Conservation (phyloP, 2,329 filamentous ascomycete genomes). For the Fusarium secorum region DNA sequence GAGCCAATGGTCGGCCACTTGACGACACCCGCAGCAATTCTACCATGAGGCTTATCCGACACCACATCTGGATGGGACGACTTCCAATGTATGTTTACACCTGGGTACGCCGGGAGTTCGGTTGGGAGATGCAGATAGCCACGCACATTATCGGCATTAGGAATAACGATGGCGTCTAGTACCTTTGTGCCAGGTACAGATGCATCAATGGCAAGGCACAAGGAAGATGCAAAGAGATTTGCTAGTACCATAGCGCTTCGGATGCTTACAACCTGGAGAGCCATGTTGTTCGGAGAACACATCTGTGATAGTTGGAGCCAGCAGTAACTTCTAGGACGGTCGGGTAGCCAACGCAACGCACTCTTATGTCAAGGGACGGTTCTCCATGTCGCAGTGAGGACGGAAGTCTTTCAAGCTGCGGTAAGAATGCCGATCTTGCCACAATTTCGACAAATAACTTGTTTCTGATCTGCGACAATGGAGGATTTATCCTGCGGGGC, state of each 20-base stretch:
- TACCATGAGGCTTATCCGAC: neutral
- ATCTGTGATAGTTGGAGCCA: rapidly evolving
- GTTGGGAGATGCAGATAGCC: neutral
- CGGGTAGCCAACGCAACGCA: rapidly evolving
- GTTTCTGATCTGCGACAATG: rapidly evolving
- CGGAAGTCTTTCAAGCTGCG: neutral
- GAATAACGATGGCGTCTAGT: neutral
- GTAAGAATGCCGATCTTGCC: neutral
- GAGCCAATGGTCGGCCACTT: neutral
- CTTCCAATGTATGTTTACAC: neutral
- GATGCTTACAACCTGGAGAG: neutral
- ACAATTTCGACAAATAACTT: rapidly evolving
- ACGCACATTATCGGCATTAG: neutral
- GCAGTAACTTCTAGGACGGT: rapidly evolving
- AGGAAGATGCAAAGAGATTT: neutral
- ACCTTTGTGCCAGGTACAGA: neutral
- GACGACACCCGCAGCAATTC: neutral
- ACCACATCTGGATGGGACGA: neutral
- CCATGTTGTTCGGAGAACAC: neutral
- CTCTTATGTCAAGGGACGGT: neutral
- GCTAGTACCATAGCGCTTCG: neutral
- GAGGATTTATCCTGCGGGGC: neutral
- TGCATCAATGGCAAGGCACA: neutral
- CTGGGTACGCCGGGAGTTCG: neutral
- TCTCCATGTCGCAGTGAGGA: neutral